Conservation (phyloP, 78 protist genomes). For the Dictyostelium intermedium region DNA sequence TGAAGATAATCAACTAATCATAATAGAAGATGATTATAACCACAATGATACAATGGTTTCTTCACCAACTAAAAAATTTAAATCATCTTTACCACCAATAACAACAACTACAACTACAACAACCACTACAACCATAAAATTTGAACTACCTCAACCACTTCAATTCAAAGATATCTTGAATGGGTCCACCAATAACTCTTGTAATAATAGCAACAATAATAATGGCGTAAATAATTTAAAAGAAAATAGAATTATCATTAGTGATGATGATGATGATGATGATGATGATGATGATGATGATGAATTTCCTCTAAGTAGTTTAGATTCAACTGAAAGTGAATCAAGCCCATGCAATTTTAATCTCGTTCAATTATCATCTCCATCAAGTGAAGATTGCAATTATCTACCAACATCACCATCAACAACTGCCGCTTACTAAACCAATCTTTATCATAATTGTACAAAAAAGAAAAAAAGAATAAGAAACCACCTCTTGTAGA, state of each 20-base stretch:
- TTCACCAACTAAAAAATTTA: background rate
- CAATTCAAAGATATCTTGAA: background rate
- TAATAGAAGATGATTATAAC: background rate
- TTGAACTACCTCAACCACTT: background rate
- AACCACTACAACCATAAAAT: background rate
- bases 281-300: background rate
- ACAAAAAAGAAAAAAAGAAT: too few relatives aligned
- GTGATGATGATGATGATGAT: background rate
- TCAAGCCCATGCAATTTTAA: background rate
- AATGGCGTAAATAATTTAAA: too few relatives aligned
- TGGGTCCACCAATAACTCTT: background rate
- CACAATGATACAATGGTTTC: background rate
- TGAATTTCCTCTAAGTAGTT: background rate
- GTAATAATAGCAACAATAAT: too few relatives aligned
- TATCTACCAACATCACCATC: background rate
- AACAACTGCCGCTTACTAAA: background rate
- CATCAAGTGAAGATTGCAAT: background rate
- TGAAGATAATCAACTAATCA: background rate
- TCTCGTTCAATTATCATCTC: background rate
- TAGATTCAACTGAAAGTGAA: slow-evolving; percentile 4
- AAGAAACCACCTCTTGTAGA: background rate
- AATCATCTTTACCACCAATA: background rate
- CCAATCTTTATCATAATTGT: background rate
- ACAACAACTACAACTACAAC: background rate
- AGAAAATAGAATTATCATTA: background rate